Percentiles rank a stretch among this genome's conserved stretches.
Conservation (phyloP, 2,329 filamentous ascomycete genomes). For the Gaeumannomyces tritici region DNA sequence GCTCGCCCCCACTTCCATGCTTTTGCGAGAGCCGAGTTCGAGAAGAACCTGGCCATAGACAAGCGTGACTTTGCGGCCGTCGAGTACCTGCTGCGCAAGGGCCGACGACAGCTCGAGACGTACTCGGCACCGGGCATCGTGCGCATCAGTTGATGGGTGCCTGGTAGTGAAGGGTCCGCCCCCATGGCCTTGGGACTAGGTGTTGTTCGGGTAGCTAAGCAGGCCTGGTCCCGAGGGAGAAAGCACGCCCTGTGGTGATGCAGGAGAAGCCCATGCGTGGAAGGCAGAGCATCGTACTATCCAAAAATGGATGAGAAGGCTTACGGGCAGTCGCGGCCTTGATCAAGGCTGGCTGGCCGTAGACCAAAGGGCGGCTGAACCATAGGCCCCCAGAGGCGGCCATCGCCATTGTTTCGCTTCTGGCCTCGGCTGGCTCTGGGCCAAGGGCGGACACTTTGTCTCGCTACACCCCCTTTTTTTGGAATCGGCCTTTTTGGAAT, state of each 20-base stretch:
- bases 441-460: neutral
- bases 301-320: too few relatives aligned
- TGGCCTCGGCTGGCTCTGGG: neutral
- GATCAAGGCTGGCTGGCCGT: too few relatives aligned
- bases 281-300: too few relatives aligned
- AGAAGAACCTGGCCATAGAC: constrained; percentile 56
- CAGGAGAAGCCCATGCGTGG: too few relatives aligned
- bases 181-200: too few relatives aligned
- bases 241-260: too few relatives aligned
- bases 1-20: constrained; percentile 51
- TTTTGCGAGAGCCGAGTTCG: constrained; percentile 68
- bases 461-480: constrained; percentile 16
- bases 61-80: constrained; percentile 82
- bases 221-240: constrained; percentile 3
- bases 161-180: too few relatives aligned
- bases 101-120: constrained; percentile 68
- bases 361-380: too few relatives aligned
- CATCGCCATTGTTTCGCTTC: neutral
- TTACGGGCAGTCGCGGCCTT: too few relatives aligned
- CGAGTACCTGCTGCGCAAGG: constrained; percentile 77
- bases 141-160: constrained; percentile 46
- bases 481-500: constrained; percentile 24
- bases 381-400: too few relatives aligned
- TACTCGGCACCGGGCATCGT: constrained; percentile 74
- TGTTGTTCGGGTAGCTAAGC: too few relatives aligned